Base-by-base conservation (phyloP, 2,329 filamentous ascomycete genomes). In the Bipolaris victoriae region DNA sequence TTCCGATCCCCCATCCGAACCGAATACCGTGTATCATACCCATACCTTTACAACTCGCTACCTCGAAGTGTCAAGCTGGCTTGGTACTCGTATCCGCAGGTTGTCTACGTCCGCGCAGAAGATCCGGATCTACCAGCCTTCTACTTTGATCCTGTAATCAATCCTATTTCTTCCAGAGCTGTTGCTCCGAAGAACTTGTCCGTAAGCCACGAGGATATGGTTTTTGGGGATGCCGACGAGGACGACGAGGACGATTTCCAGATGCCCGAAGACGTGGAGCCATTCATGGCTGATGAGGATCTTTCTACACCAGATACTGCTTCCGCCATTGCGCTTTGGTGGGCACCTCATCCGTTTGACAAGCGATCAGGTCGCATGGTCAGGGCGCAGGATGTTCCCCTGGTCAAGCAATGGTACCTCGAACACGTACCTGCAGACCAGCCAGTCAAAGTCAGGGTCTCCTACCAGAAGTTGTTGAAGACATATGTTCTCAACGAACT, bases 391-490 rank as follows among this genome's bases (percentile, higher is more conserved):
- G 96, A 99, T 76, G 95, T 99, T 18, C 92, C 96, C 3, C 81
- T 99, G 7, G 90, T 99, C 50, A 99, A 99, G 79, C 95, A 98
- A 76, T 98, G 92, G 91, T 99, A 99, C 72, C 84, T 99, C 5
- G 94, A 99, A 78, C 96, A 99, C 74, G 93, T 92, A 64, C 93
- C 95, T 10, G 86, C 89, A 54, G 90, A 90, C 36, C 92, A 97
- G 69, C 94, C 95, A 0, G 93, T 98, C 64, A 99, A 99, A 80
- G 93, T 99, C 52, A 87, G 95, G 71, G 95, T 99, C 9, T 99
- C 95, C 0, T 99, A 99, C 75, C 95, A 99, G 78, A 99, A 99
- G 80, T 82, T 99, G 57, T 83, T 99, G 41, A 99, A 99, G 82
- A 94, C 91, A 3, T 99, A 88, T 67, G 95, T 99, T 16, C 84